These are phyloP conservation scores for Marsdenia floribunda DNA, from an alignment of 257 asterid species.

Conservation along the genomic window DNA sequence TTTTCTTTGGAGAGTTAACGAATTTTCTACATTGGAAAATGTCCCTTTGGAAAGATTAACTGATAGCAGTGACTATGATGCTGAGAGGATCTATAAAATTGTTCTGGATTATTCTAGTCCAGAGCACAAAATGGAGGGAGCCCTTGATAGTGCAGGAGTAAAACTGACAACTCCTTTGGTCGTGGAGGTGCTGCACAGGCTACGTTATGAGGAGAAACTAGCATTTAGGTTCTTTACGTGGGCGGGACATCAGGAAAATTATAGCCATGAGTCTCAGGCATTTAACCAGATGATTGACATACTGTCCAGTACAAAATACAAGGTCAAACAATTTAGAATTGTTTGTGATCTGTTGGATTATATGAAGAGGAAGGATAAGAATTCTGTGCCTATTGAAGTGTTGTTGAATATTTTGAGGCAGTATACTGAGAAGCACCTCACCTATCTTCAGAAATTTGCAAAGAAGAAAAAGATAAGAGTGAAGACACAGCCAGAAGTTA, in stretches of 20 bases:
- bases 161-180: slow-evolving; percentile 64
- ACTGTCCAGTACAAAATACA: slow-evolving; percentile 78
- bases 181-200: slow-evolving; percentile 58
- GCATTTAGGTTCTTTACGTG: slow-evolving; percentile 88
- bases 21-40: slow-evolving; percentile 36
- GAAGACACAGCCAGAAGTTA: slow-evolving; percentile 81
- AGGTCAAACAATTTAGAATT: slow-evolving; percentile 79
- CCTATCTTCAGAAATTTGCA: slow-evolving; percentile 80
- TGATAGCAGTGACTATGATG: slow-evolving; percentile 22
- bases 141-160: slow-evolving; percentile 54
- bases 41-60: slow-evolving; percentile 24
- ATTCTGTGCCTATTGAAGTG: slow-evolving; percentile 60
- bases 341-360: slow-evolving; percentile 81
- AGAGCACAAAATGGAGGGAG: slow-evolving; percentile 70
- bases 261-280: slow-evolving; percentile 65
- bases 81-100: slow-evolving; percentile 48
- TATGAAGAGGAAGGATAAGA: slow-evolving; percentile 66
- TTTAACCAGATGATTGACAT: slow-evolving; percentile 78
- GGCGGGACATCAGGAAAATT: slow-evolving; percentile 66
- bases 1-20: slow-evolving; percentile 21
- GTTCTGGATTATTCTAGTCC: slow-evolving; percentile 59
- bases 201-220: slow-evolving; percentile 64
- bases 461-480: slow-evolving; percentile 83
- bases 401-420: slow-evolving; percentile 52
- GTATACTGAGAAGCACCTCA: slow-evolving; percentile 75